Conservation (phyloP, 352 stramenopile species). For the Pythium folliculosum region DNA sequence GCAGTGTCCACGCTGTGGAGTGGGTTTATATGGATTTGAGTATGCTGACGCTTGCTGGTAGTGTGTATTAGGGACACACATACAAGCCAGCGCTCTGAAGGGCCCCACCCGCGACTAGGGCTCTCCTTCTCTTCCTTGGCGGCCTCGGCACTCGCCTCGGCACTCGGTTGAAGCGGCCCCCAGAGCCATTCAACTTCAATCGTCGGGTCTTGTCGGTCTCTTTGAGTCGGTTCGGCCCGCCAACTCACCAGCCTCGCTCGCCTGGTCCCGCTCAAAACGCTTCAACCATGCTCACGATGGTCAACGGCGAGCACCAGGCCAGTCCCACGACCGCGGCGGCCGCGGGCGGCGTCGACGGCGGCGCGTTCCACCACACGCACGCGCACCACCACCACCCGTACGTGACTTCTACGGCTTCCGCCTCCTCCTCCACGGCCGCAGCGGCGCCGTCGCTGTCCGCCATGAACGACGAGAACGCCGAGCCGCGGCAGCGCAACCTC, state of each 20-base stretch:
- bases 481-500: constrained; percentile 28
- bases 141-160: not conserved
- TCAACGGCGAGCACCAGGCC: constrained; percentile 36
- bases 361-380: not conserved
- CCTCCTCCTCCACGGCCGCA: not conserved
- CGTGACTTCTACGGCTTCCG: not conserved
- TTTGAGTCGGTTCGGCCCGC: not conserved
- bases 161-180: constrained; percentile 68
- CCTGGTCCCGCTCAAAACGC: not conserved
- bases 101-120: constrained; percentile 12
- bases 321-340: constrained; percentile 13
- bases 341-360: not conserved
- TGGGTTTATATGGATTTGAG: not conserved
- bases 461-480: constrained; percentile 27
- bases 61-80: not conserved
- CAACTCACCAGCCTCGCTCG: not conserved
- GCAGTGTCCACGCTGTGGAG: not conserved
- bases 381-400: not conserved
- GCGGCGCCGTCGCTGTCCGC: not conserved
- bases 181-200: constrained; percentile 84
- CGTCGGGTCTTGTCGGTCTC: constrained; percentile 10
- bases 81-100: constrained; percentile 5
- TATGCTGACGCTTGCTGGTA: not conserved
- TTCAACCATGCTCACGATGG: constrained; percentile 61
- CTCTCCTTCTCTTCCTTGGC: not conserved